Percentiles rank a stretch among this genome's conserved stretches.
These are phyloP conservation scores for Rosa hybrid DNA, from an alignment of 331 rosid species.

Conservation along the genomic window DNA sequence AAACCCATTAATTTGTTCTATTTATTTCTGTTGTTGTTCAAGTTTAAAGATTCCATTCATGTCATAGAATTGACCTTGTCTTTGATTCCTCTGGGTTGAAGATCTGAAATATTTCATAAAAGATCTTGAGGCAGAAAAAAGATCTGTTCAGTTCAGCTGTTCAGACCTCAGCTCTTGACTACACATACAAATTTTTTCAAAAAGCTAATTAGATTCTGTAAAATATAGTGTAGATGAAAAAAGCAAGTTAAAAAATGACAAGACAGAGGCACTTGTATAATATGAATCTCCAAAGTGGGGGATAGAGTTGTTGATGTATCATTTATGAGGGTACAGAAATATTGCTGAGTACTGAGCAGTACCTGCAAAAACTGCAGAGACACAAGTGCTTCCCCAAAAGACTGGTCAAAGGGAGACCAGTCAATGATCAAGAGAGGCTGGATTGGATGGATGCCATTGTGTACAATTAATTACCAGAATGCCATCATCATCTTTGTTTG, in stretches of 20 bases:
- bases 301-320: slow-evolving; percentile 7
- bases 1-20: slow-evolving; percentile 19
- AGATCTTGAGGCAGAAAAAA: not conserved
- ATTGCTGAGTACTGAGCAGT: slow-evolving; percentile 12
- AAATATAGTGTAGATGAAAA: not conserved
- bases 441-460: not conserved
- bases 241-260: not conserved
- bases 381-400: slow-evolving; percentile 36
- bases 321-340: slow-evolving; percentile 10
- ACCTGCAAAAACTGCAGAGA: slow-evolving; percentile 19
- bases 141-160: not conserved
- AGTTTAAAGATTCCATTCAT: not conserved
- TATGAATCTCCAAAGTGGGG: not conserved
- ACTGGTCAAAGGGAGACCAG: slow-evolving; percentile 52
- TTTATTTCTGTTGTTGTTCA: not conserved
- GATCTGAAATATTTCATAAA: slow-evolving; percentile 6
- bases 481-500: slow-evolving; percentile 18
- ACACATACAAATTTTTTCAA: not conserved
- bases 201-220: not conserved
- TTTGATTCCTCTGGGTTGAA: not conserved
- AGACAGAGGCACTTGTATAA: not conserved
- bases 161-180: slow-evolving; percentile 5
- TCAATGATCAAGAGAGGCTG: slow-evolving; percentile 32
- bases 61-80: not conserved
- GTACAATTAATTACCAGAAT: slow-evolving; percentile 27